Base-by-base conservation (phyloP, 1,139 yeast species). In the Tardiomyces blankii region DNA sequence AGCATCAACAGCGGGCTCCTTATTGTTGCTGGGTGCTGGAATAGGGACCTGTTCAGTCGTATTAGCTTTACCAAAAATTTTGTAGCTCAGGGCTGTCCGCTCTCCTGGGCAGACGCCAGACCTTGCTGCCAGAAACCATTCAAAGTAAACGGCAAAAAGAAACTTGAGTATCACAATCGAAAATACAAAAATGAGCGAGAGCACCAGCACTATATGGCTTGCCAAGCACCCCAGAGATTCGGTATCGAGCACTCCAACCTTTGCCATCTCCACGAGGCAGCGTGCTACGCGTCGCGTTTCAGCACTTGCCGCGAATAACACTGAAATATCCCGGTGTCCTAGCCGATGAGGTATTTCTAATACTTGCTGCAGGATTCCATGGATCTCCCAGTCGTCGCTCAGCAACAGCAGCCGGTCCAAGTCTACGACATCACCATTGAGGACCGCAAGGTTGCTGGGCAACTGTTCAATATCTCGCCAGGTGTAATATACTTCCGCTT, bases 341-440 rank as follows among this genome's bases (percentile, higher is more conserved):
- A 30, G 35, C 11, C 9, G 35, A 30, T 30, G 16, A 30, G 9
- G 35, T 11, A 30, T 30, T 9, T 12, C 16, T 14, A 5, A 11
- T 5, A 9, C 35, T 9, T 14, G 4, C 35, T 30, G 35, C 16
- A 30, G 35, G 5, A 30, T 5, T 5, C 35, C 16, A 9, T 12
- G 3, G 16, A 30, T 12, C 11, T 30, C 16, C 16, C 35, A 30
- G 4, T 30, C 75, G 1, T 65, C 58, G 54, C 72, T 77, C 42
- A 86, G 70, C 85, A 89, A 81, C 54, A 77, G 66, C 43, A 87
- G 60, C 48, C 85, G 67, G 55, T 76, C 78, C 59, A 86, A 69
- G 62, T 87, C 95, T 43, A 86, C 68, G n/a, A 87, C 95, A 51
- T 74, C 74, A n/a, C 94, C 94, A 30, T 84, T 75, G 60, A 78